These are phyloP conservation scores for Vitis amurensis DNA, from an alignment of 164 flowering plant species.

Conservation along the genomic window DNA sequence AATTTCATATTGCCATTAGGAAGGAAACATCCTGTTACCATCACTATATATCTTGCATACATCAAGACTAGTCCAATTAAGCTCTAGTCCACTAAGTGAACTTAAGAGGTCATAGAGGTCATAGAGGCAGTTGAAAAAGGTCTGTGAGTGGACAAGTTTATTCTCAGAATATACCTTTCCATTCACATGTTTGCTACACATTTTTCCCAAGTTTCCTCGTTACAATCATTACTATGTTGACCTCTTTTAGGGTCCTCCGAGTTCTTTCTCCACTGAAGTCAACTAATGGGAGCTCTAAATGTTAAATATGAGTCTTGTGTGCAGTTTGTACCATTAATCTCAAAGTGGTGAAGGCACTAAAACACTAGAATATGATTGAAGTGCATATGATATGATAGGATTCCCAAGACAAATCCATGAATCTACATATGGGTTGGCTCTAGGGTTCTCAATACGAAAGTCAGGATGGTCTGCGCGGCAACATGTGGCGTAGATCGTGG, in stretches of 20 bases:
- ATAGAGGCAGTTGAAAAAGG: too few relatives aligned
- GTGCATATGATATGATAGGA: too few relatives aligned
- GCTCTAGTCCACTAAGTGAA: too few relatives aligned
- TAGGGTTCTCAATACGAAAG: too few relatives aligned
- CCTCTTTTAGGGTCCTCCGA: background rate
- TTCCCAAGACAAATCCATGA: too few relatives aligned
- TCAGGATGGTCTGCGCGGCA: too few relatives aligned
- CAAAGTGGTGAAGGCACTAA: conserved; percentile 6
- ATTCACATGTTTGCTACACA: background rate
- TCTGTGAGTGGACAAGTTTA: conserved; percentile 12
- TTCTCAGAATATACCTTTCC: conserved; percentile 18
- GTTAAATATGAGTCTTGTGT: background rate
- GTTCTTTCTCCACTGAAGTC: conserved; percentile 1
- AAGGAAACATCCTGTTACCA: too few relatives aligned
- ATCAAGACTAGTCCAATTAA: too few relatives aligned
- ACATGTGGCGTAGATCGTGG: too few relatives aligned
- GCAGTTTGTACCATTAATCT: conserved; percentile 4
- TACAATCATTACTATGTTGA: conserved; percentile 3
- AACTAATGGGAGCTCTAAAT: conserved; percentile 2
- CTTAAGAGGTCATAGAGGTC: background rate
- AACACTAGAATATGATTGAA: background rate
- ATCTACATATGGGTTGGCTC: too few relatives aligned
- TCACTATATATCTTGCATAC: too few relatives aligned
- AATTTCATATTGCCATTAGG: too few relatives aligned
- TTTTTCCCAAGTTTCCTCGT: background rate